These are phyloP conservation scores for Sporisorium graminicola DNA, from an alignment of 1,284 basidiomycete species.

Conservation along the genomic window DNA sequence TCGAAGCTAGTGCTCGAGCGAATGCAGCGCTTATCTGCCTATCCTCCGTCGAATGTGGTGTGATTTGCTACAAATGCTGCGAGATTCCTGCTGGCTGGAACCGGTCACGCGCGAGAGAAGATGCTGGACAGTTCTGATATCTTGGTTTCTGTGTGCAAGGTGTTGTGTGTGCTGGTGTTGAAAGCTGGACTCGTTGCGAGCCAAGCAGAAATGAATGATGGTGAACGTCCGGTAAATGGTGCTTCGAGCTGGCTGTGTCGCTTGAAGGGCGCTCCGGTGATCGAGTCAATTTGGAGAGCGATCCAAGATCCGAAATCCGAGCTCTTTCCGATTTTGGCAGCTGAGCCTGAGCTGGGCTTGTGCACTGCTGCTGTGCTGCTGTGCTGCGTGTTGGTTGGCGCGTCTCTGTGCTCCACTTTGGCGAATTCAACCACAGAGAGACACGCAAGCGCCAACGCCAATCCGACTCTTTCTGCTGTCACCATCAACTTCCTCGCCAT, in stretches of 20 bases:
- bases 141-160: too few relatives aligned
- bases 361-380: constrained; percentile 12
- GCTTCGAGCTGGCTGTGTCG: background rate
- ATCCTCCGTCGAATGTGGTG: background rate
- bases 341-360: constrained; percentile 4
- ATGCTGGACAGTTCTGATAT: background rate
- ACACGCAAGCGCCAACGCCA: constrained; percentile 39
- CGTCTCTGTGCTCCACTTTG: constrained; percentile 28
- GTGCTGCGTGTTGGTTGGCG: constrained; percentile 13
- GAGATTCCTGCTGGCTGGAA: background rate
- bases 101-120: background rate
- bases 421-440: background rate
- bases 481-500: constrained; percentile 11
- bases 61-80: background rate
- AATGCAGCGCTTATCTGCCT: background rate
- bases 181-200: background rate
- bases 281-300: constrained; percentile 19
- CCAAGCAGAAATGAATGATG: background rate
- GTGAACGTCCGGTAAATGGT: background rate
- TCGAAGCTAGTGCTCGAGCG: background rate
- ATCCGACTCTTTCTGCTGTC: constrained; percentile 4
- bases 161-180: background rate
- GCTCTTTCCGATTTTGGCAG: constrained; percentile 7
- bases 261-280: constrained; percentile 22
- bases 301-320: constrained; percentile 23